Percentiles rank a stretch among this genome's conserved stretches.
Evolutionary conservation across 176 grass and related monocot genomes (phyloP).

Genomic region (Eleusine coracana): DNA sequence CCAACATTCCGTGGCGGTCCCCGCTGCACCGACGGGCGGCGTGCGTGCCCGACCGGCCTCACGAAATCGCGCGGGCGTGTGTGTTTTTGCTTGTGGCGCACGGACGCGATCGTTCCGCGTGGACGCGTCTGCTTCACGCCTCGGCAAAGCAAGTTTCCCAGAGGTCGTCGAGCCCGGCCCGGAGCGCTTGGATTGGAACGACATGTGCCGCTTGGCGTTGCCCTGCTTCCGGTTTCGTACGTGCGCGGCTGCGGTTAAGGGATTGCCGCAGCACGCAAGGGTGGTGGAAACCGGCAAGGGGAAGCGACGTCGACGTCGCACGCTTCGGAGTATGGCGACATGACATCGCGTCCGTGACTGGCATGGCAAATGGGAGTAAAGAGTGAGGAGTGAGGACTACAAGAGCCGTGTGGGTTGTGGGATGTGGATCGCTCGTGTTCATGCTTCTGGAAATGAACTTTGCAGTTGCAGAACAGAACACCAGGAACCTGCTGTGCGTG

Average conservation of each 20-base stretch:
- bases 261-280: too few relatives aligned
- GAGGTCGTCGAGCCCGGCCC: too few relatives aligned
- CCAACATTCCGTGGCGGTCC: neutral
- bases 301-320: slow-evolving; percentile 1
- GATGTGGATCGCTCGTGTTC: neutral
- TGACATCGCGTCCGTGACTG: neutral
- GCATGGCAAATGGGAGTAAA: neutral
- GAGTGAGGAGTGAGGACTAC: neutral
- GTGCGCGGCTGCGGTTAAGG: too few relatives aligned
- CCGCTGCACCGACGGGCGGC: neutral
- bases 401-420: neutral
- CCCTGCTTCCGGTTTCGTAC: neutral
- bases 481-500: neutral
- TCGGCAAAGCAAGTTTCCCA: neutral
- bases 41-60: slow-evolving; percentile 1
- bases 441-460: neutral
- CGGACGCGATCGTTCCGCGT: neutral
- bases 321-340: neutral
- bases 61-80: slow-evolving; percentile 11
- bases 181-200: neutral
- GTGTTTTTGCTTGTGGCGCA: neutral
- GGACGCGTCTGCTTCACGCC: slow-evolving; percentile 46
- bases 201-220: neutral
- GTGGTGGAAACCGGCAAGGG: neutral
- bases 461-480: neutral